A percentile compares a stretch with the other conserved stretches of the same genome.
These are phyloP conservation scores for Hagleromyces aurorensis DNA, from an alignment of 805 yeast species.

Conservation along the genomic window DNA sequence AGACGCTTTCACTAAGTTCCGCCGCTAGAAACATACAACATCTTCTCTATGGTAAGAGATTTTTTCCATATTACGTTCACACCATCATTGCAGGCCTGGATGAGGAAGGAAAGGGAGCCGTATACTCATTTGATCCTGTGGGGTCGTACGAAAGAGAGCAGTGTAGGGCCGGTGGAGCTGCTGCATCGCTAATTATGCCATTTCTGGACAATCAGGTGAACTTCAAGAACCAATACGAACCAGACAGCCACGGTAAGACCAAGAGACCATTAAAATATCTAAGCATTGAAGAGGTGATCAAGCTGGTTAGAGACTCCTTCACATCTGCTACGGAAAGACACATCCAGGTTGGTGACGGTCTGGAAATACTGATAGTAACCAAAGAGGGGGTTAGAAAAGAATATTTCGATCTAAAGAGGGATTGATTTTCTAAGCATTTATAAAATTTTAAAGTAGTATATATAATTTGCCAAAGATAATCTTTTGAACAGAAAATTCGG, in stretches of 20 bases:
- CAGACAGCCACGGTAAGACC: constrained; percentile 60
- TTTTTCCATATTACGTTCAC: constrained; percentile 94
- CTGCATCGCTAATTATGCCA: constrained; percentile 93
- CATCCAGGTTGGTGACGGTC: constrained; percentile 95
- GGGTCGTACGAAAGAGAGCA: constrained; percentile 97
- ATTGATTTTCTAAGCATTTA: constrained; percentile 34
- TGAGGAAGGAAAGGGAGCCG: constrained; percentile 79
- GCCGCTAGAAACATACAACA: constrained; percentile 92
- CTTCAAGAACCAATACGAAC: constrained; percentile 86
- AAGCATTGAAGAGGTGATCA: constrained; percentile 74
- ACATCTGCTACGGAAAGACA: constrained; percentile 97
- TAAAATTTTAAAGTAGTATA: constrained; percentile 1
- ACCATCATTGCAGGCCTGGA: constrained; percentile 93
- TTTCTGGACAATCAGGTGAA: constrained; percentile 96
- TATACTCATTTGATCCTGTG: constrained; percentile 94
- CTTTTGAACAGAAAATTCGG: too few species aligned
- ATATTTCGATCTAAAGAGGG: constrained; percentile 80
- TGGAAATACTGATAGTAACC: constrained; percentile 84
- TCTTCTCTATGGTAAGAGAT: constrained; percentile 81
- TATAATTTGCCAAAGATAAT: too few species aligned
- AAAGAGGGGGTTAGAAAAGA: constrained; percentile 87
- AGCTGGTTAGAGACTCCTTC: constrained; percentile 88
- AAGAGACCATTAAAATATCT: constrained; percentile 57
- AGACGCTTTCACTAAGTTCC: constrained; percentile 55
- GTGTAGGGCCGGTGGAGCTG: constrained; percentile 97